Evolutionary conservation across 441 rosid genomes (phyloP).

Genomic region (Dalechampia spathulata): DNA sequence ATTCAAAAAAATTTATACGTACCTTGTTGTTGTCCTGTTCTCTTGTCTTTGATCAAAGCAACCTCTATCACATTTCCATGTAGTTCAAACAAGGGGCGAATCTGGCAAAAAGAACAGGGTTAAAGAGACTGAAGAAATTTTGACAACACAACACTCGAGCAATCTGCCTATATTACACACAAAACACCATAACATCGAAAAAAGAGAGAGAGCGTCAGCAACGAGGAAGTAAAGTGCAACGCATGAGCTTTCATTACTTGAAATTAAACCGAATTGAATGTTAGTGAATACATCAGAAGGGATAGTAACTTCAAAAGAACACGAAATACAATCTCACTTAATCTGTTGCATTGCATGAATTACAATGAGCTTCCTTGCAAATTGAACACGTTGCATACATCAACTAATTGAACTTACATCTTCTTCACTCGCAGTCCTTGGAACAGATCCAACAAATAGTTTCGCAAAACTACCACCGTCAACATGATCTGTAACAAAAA

Average conservation of each 20-base stretch:
- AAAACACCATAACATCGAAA: no score
- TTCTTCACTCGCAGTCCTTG: slow-evolving; percentile 75
- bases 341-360: no score
- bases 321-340: no score
- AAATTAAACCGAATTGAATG: no score
- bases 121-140: background rate
- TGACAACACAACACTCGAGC: no score
- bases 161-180: no score
- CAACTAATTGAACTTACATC: slow-evolving; percentile 56
- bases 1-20: slow-evolving; percentile 35
- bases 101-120: slow-evolving; percentile 34
- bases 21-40: slow-evolving; percentile 99
- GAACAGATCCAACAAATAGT: slow-evolving; percentile 99
- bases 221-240: no score
- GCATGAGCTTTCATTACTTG: no score
- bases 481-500: slow-evolving; percentile 38
- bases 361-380: no score
- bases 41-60: slow-evolving; percentile 93
- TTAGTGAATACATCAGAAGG: no score
- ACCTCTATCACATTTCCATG: slow-evolving; percentile 96
- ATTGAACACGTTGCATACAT: background rate
- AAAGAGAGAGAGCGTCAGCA: no score
- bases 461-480: slow-evolving; percentile 66
- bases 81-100: slow-evolving; percentile 78
- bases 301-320: no score